Conservation (phyloP, 352 stramenopile species). For the Globisporangium rhizosaccharum region DNA sequence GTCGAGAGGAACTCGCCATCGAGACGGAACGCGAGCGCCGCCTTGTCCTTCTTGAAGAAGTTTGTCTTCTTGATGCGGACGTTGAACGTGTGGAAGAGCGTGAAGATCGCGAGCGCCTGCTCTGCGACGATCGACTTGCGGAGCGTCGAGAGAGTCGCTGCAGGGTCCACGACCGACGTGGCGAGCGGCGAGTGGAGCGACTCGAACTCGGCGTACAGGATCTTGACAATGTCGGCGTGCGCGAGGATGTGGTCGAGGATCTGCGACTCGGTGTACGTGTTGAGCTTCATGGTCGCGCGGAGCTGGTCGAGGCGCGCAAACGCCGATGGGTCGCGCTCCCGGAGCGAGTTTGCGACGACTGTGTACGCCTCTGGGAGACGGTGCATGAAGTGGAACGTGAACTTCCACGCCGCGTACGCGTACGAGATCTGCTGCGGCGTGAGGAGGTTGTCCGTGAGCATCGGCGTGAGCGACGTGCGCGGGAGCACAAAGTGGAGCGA, state of each 20-base stretch:
- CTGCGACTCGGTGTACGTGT: constrained; percentile 85
- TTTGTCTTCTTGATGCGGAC: constrained; percentile 78
- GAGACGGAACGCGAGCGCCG: constrained; percentile 65
- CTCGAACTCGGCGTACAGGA: constrained; percentile 77
- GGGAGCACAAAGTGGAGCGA: constrained; percentile 83
- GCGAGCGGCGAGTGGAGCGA: constrained; percentile 50
- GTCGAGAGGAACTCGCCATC: constrained; percentile 69
- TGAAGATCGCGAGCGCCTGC: constrained; percentile 74
- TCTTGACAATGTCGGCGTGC: constrained; percentile 61
- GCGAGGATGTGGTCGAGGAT: constrained; percentile 84
- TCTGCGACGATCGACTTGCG: constrained; percentile 73
- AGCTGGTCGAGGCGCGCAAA: constrained; percentile 76
- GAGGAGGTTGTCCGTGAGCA: constrained; percentile 72
- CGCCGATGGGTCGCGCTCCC: constrained; percentile 64
- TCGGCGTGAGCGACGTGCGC: constrained; percentile 76
- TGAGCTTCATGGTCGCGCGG: constrained; percentile 80
- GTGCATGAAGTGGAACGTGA: constrained; percentile 87
- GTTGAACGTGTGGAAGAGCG: constrained; percentile 84
- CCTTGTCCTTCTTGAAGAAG: constrained; percentile 81
- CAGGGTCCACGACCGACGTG: constrained; percentile 34
- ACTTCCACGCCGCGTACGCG: constrained; percentile 84
- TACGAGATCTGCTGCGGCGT: constrained; percentile 80
- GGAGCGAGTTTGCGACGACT: constrained; percentile 73
- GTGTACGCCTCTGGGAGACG: constrained; percentile 75
- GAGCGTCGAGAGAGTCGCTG: constrained; percentile 54